Evolutionary conservation across 2,329 filamentous ascomycete genomes (phyloP).

Genomic region (Hypoxylon sp.): DNA sequence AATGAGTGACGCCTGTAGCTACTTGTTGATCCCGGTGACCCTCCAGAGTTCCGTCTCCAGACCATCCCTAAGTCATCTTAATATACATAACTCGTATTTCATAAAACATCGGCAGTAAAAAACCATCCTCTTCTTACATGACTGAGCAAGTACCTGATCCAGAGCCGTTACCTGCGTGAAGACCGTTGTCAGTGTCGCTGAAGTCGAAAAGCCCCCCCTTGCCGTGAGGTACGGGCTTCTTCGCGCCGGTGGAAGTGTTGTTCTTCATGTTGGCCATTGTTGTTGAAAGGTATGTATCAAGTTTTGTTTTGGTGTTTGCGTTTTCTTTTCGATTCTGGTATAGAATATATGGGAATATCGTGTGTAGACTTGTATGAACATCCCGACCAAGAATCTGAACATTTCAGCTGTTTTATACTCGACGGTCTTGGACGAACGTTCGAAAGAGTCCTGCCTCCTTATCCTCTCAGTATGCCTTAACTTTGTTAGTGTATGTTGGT

Average conservation of each 20-base stretch:
- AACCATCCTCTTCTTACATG: slow-evolving; percentile 24
- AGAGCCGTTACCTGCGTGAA: slow-evolving; percentile 10
- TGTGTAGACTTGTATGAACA: slow-evolving; percentile 2
- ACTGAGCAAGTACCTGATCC: slow-evolving; percentile 28
- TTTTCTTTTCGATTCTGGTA: not conserved
- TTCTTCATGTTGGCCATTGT: slow-evolving; percentile 33
- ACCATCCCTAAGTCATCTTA: not conserved
- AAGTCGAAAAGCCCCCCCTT: slow-evolving; percentile 43
- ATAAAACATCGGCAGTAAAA: not conserved
- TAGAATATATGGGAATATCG: not conserved
- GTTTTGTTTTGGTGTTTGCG: not conserved
- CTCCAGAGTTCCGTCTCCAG: slow-evolving; percentile 6
- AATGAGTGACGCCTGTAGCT: slow-evolving; percentile 28
- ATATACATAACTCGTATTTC: slow-evolving; percentile 13
- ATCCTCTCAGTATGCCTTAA: too few species aligned
- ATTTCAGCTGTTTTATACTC: slow-evolving; percentile 25
- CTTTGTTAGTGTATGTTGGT: slow-evolving; percentile 1
- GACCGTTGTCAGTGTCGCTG: slow-evolving; percentile 33
- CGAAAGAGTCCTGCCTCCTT: not conserved
- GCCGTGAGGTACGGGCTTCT: slow-evolving; percentile 30
- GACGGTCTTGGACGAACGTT: not conserved
- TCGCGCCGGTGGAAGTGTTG: slow-evolving; percentile 8
- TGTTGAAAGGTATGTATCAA: slow-evolving; percentile 6
- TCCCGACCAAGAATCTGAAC: not conserved
- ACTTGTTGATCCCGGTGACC: slow-evolving; percentile 5